These are phyloP conservation scores for Trichoderma asperelloides DNA, from an alignment of 495 filamentous ascomycete species.

Conservation along the genomic window DNA sequence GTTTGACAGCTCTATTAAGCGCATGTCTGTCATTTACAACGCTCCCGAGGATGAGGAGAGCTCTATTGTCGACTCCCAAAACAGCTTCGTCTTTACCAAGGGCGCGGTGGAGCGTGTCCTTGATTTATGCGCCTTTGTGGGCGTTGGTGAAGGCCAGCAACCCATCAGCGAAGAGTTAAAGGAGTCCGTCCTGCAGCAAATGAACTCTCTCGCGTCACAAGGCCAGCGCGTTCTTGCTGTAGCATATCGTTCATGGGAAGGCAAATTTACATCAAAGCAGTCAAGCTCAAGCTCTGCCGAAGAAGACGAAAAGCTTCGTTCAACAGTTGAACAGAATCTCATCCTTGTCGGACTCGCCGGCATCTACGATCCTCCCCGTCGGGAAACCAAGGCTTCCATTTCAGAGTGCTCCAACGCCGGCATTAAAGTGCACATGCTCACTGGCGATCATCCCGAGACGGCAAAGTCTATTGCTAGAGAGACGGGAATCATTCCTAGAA, in stretches of 20 bases:
- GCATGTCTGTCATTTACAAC: conserved; percentile 71
- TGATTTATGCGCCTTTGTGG: conserved; percentile 58
- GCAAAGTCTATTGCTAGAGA: conserved; percentile 67
- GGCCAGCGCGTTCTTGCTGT: conserved; percentile 78
- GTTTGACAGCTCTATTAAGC: conserved; percentile 75
- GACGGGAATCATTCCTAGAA: conserved; percentile 61
- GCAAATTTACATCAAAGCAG: conserved; percentile 7
- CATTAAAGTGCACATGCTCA: conserved; percentile 74
- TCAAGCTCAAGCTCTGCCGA: conserved; percentile 10
- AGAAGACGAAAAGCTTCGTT: conserved; percentile 22
- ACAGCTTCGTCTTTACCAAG: conserved; percentile 61
- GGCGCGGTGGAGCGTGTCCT: conserved; percentile 74
- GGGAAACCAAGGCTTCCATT: conserved; percentile 58
- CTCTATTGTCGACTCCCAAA: conserved; percentile 15
- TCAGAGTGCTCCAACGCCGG: conserved; percentile 58
- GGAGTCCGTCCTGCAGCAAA: conserved; percentile 51
- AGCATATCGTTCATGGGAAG: conserved; percentile 38
- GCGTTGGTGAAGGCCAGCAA: conserved; percentile 39
- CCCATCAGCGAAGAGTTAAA: conserved; percentile 51
- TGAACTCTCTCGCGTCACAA: conserved; percentile 59
- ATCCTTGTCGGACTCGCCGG: conserved; percentile 61
- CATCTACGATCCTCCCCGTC: conserved; percentile 66
- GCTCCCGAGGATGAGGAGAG: conserved; percentile 10
- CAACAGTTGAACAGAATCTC: conserved; percentile 46
- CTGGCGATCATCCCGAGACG: conserved; percentile 68